These are phyloP conservation scores for Polyporus tsugae DNA, from an alignment of 1,284 basidiomycete genomes.

Conservation along the genomic window DNA sequence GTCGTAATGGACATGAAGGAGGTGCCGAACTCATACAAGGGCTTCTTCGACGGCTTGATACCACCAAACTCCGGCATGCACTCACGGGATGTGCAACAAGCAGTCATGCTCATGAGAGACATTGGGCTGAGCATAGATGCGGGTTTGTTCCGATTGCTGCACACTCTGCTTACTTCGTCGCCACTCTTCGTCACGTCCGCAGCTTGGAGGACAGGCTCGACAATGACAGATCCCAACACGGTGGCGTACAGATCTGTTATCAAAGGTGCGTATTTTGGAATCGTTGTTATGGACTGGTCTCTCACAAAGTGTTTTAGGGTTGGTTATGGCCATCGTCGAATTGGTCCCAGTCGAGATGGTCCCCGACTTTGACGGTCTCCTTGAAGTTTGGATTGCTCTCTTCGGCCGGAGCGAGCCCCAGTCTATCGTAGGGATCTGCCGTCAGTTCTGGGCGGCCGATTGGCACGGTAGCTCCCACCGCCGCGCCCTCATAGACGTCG, in stretches of 20 bases:
- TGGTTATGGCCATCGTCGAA: conserved; percentile 77
- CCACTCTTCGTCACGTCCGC: conserved; percentile 78
- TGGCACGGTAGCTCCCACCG: conserved; percentile 68
- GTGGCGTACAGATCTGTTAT: conserved; percentile 85
- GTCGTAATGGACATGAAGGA: conserved; percentile 55
- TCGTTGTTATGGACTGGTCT: background rate
- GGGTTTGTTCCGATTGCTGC: conserved; percentile 64
- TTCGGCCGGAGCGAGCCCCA: conserved; percentile 81
- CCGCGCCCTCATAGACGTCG: conserved; percentile 81
- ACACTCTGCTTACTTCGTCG: conserved; percentile 66
- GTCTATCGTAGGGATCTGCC: conserved; percentile 74
- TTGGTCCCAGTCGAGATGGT: conserved; percentile 77
- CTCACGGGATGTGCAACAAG: conserved; percentile 63
- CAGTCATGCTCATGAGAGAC: conserved; percentile 61
- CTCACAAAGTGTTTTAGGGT: conserved; percentile 53
- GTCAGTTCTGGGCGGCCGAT: conserved; percentile 81
- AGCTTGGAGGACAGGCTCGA: conserved; percentile 72
- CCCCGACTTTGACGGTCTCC: conserved; percentile 74
- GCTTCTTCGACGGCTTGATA: conserved; percentile 64
- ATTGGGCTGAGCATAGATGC: conserved; percentile 61
- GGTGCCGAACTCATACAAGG: conserved; percentile 59
- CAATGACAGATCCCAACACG: conserved; percentile 80
- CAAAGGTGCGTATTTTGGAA: conserved; percentile 64
- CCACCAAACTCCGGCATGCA: conserved; percentile 51
- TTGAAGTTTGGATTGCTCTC: conserved; percentile 82